Evolutionary conservation across 2,329 filamentous ascomycete species (phyloP).

Genomic region (Fusarium sp.): DNA sequence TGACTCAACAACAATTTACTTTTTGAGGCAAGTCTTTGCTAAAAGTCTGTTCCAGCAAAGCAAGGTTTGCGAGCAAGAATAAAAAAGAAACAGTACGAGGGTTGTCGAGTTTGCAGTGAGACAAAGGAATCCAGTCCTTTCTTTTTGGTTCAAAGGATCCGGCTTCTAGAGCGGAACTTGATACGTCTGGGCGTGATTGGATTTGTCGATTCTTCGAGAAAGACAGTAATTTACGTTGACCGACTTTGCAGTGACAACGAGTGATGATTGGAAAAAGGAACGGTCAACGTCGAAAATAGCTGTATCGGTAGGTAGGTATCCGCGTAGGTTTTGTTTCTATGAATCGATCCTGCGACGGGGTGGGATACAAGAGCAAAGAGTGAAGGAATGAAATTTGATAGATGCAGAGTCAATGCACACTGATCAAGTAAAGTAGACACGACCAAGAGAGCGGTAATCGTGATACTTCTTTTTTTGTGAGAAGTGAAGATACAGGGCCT

Average conservation of each 20-base stretch:
- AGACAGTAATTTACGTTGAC: conserved; percentile 33
- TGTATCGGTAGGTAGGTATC: conserved; percentile 42
- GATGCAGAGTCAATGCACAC: conserved; percentile 34
- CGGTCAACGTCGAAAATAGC: conserved; percentile 47
- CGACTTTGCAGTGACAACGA: conserved; percentile 30
- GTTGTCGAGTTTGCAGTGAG: conserved; percentile 35
- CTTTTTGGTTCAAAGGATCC: conserved; percentile 32
- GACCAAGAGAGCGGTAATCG: conserved; percentile 38
- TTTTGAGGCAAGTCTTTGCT: conserved; percentile 27
- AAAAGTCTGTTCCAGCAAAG: conserved; percentile 18
- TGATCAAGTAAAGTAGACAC: conserved; percentile 29
- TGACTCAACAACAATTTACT: conserved; percentile 30
- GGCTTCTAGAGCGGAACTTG: conserved; percentile 32
- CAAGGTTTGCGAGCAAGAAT: conserved; percentile 26
- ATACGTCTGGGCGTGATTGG: conserved; percentile 31
- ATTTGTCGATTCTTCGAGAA: conserved; percentile 30
- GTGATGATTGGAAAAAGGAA: conserved; percentile 38
- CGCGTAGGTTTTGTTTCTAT: conserved; percentile 21
- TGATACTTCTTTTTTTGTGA: conserved; percentile 33
- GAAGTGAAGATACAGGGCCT: conserved; percentile 43
- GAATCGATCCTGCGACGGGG: conserved; percentile 47
- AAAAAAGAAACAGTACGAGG: conserved; percentile 19
- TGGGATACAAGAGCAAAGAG: conserved; percentile 29
- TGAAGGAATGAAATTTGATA: conserved; percentile 22
- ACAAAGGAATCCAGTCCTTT: conserved; percentile 47